These are phyloP conservation scores for Ophiostoma perfectum DNA, from an alignment of 2,329 filamentous ascomycete species.

Conservation along the genomic window DNA sequence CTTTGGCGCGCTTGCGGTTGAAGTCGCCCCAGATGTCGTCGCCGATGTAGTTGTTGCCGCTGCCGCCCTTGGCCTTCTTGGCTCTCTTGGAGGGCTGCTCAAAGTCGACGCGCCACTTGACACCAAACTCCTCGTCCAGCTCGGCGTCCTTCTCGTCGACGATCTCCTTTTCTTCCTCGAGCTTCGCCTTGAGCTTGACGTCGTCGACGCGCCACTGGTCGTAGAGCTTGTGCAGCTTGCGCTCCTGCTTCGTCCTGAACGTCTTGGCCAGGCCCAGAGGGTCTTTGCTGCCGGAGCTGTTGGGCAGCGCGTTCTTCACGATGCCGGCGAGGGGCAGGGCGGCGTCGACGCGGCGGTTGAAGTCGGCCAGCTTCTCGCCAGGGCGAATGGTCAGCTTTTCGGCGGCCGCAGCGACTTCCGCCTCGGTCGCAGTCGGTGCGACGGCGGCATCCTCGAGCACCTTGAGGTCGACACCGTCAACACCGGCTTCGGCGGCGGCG, in stretches of 20 bases:
- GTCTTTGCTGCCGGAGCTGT: constrained; percentile 45
- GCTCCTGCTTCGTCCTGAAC: constrained; percentile 74
- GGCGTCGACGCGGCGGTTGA: constrained; percentile 75
- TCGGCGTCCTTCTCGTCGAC: constrained; percentile 60
- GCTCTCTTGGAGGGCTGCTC: constrained; percentile 37
- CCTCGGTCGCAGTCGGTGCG: constrained; percentile 13
- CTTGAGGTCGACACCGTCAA: background rate
- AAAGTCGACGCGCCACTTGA: constrained; percentile 43
- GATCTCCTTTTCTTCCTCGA: constrained; percentile 60
- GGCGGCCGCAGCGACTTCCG: constrained; percentile 14
- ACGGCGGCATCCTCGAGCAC: constrained; percentile 18
- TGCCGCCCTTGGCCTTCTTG: constrained; percentile 40
- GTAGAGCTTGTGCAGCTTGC: constrained; percentile 73
- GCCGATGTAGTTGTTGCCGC: constrained; percentile 15
- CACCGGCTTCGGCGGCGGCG: background rate
- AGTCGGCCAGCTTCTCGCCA: constrained; percentile 77
- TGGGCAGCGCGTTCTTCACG: constrained; percentile 49
- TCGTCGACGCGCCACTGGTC: constrained; percentile 70
- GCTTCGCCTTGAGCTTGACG: constrained; percentile 51
- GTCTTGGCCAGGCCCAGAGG: constrained; percentile 57
- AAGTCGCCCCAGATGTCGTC: constrained; percentile 70
- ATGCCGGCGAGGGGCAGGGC: constrained; percentile 72
- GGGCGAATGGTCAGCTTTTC: constrained; percentile 67
- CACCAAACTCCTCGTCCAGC: constrained; percentile 48
- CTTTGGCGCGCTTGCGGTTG: constrained; percentile 54